These are phyloP conservation scores for Rhizopus arrhizus DNA, from an alignment of 371 early-diverging fungal species.

Conservation along the genomic window DNA sequence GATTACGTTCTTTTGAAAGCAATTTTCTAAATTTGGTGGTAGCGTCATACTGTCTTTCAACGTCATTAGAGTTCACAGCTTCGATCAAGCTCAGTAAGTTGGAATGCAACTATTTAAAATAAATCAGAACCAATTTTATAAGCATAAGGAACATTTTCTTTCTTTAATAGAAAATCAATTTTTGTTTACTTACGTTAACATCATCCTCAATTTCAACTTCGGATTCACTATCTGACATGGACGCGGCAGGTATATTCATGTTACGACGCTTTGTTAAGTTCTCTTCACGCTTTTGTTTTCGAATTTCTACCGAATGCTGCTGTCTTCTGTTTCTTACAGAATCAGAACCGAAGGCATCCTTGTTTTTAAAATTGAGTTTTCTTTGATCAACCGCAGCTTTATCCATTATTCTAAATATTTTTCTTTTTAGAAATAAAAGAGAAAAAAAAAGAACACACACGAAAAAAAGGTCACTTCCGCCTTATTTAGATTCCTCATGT, in stretches of 20 bases:
- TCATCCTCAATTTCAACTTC: slow-evolving; percentile 61
- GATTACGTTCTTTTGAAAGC: slow-evolving; percentile 94
- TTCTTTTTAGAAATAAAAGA: too few relatives aligned
- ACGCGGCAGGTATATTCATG: slow-evolving; percentile 53
- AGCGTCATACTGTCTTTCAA: slow-evolving; percentile 82
- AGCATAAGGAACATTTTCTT: too few relatives aligned
- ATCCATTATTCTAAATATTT: slow-evolving; percentile 13
- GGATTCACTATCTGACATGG: slow-evolving; percentile 79
- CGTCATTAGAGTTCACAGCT: slow-evolving; percentile 72
- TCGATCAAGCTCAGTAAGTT: slow-evolving; percentile 58
- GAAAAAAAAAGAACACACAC: too few relatives aligned
- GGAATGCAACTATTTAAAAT: slow-evolving; percentile 16
- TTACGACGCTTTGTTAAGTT: slow-evolving; percentile 91
- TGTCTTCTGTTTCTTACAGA: slow-evolving; percentile 46
- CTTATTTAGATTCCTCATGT: too few relatives aligned
- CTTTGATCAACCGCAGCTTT: slow-evolving; percentile 31
- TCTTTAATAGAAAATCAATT: too few relatives aligned
- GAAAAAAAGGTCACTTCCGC: too few relatives aligned
- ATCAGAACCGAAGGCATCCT: slow-evolving; percentile 41
- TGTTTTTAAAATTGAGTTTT: slow-evolving; percentile 40
- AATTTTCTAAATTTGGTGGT: slow-evolving; percentile 92
- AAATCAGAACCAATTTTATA: too few relatives aligned
- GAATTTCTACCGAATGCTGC: slow-evolving; percentile 78
- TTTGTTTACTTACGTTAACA: slow-evolving; percentile 44
- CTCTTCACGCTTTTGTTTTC: slow-evolving; percentile 96